Base-by-base conservation (phyloP, 129 eudicot species). In the Chrysanthemum makinoi region DNA sequence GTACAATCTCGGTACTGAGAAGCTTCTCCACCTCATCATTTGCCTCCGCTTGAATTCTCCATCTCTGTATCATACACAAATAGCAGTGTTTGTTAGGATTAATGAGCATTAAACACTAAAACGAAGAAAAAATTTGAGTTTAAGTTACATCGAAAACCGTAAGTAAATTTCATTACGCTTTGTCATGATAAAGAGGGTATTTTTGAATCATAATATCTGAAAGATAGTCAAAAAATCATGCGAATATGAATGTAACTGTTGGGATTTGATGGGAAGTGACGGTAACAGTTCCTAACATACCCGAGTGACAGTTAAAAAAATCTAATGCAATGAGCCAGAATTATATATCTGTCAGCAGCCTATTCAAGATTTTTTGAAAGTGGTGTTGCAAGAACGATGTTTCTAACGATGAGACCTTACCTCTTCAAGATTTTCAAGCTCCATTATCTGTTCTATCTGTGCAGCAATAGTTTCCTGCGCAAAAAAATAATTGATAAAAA, bases 371-470 rank as follows among this genome's bases (percentile, higher is more conserved):
- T 5, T 39, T 39, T 6, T 39, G 46, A 7, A 57, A 10, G 59
- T 35, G 52, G 33, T 50, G 13, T 56, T 50, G 16, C 46, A 65
- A 67, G 28, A 75, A 77, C 14, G 55, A 44, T 14, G 39, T 15
- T 65, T 30, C 35, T 44, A 65, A 20, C 17, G n/a, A 35, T 16
- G 54, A 68, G 60, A 75, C 71, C 80, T 35, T 82, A 73, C 99
- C 97, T 90, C 99, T 83, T 95, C 99, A 62, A 95, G 99, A 76
- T 90, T 88, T 85, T 95, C 99, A 52, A 95, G 84, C 75, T 95
- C 99, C 99, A 95, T 95, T 58, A 90, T 95, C 73, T 88, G 97
- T 82, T 86, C 66, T 73, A 95, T 95, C 70, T 95, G 99, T 76
- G 83, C 85, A 48, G 96, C 99, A 73, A 95, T 80, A 73, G 75